Evolutionary conservation across 179 eudicot species (phyloP).

Genomic region (Pouteria campechiana): DNA sequence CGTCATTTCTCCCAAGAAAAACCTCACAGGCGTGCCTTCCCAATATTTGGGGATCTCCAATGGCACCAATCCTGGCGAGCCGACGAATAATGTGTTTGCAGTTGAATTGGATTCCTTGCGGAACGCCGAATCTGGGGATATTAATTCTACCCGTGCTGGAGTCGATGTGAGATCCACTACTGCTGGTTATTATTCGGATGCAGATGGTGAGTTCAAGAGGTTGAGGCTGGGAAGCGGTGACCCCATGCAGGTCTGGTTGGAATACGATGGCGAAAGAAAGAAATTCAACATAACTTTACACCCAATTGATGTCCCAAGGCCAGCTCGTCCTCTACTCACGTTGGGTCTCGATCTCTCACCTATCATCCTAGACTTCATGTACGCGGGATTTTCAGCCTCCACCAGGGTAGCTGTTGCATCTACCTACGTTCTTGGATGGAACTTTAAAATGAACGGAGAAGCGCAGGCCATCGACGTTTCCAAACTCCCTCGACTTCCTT

Average conservation of each 20-base stretch:
- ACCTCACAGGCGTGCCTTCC: slow-evolving; percentile 10
- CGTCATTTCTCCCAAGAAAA: slow-evolving; percentile 18
- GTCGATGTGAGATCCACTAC: slow-evolving; percentile 8
- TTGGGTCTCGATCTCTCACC: slow-evolving; percentile 7
- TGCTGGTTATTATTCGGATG: slow-evolving; percentile 12
- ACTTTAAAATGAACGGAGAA: slow-evolving; percentile 13
- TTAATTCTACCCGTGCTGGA: slow-evolving; percentile 21
- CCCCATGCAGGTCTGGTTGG: slow-evolving; percentile 21
- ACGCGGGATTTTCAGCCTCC: slow-evolving; percentile 19
- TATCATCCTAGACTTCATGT: slow-evolving; percentile 9
- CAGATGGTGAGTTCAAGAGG: slow-evolving; percentile 1
- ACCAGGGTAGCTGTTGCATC: slow-evolving; percentile 4
- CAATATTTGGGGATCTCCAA: slow-evolving; percentile 25
- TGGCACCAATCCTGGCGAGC: slow-evolving; percentile 10
- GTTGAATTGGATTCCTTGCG: slow-evolving; percentile 24
- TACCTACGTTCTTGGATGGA: slow-evolving; percentile 18
- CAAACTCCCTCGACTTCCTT: slow-evolving; percentile 13
- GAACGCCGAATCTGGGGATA: slow-evolving; percentile 12
- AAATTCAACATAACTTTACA: slow-evolving; percentile 19
- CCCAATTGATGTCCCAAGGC: slow-evolving; percentile 8
- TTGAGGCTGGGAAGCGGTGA: slow-evolving; percentile 9
- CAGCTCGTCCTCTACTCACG: slow-evolving; percentile 12
- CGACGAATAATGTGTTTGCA: slow-evolving; percentile 22
- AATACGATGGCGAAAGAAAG: slow-evolving; percentile 11
- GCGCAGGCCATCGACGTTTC: slow-evolving; percentile 10